Conservation (phyloP, 495 filamentous ascomycete species). For the Tetracladium marchalianum region DNA sequence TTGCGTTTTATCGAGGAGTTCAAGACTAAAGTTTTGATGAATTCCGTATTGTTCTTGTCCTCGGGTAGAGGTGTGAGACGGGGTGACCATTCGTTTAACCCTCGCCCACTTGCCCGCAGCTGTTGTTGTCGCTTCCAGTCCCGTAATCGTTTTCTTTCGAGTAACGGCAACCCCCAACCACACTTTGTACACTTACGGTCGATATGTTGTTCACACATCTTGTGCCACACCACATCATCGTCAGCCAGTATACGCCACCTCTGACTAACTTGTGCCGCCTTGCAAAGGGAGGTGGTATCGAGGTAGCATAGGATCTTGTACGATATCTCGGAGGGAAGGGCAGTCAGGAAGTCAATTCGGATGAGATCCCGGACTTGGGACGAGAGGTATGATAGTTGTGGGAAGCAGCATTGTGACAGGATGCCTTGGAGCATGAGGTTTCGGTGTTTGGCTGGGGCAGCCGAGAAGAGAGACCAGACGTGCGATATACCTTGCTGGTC, state of each 20-base stretch:
- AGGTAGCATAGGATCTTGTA: slow-evolving; percentile 90
- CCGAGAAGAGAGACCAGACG: slow-evolving; percentile 95
- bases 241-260: slow-evolving; percentile 83
- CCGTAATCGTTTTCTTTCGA: slow-evolving; percentile 80
- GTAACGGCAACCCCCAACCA: slow-evolving; percentile 83
- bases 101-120: slow-evolving; percentile 44
- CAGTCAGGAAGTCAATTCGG: slow-evolving; percentile 87
- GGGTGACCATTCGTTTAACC: slow-evolving; percentile 44
- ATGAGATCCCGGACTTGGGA: slow-evolving; percentile 81
- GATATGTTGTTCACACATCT: slow-evolving; percentile 98
- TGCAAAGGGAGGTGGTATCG: slow-evolving; percentile 93
- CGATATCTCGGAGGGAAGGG: slow-evolving; percentile 80
- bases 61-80: slow-evolving; percentile 38
- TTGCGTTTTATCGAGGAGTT: slow-evolving; percentile 9
- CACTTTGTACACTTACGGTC: slow-evolving; percentile 95
- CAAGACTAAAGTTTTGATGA: background rate
- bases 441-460: slow-evolving; percentile 84
- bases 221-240: slow-evolving; percentile 96
- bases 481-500: slow-evolving; percentile 93
- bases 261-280: slow-evolving; percentile 88
- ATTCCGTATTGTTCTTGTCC: slow-evolving; percentile 1
- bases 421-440: slow-evolving; percentile 94
- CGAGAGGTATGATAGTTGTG: slow-evolving; percentile 87
- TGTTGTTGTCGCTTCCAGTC: slow-evolving; percentile 81
- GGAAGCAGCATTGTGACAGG: slow-evolving; percentile 91